Base-by-base conservation (phyloP, 495 filamentous ascomycete genomes). In the Sabuloglossum arenarium region DNA sequence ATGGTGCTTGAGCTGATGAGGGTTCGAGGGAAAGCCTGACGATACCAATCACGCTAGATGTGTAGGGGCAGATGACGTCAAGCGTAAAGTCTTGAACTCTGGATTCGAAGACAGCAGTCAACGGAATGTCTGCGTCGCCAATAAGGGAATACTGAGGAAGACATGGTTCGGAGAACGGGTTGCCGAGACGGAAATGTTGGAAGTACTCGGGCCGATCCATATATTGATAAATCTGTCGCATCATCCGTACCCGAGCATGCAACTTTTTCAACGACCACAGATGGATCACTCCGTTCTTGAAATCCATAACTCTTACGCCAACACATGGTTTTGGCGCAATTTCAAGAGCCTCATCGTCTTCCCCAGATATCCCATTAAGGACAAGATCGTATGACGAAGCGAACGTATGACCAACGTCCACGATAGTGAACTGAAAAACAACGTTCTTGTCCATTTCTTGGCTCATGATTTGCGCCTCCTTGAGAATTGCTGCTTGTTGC, bases 401-500 rank as follows among this genome's bases (percentile, higher is more conserved):
- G 64, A 89, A 78, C 49, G 81, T 79, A 61, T 97, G 89, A 1
- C 91, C 91, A 61, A 84, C 73, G 59, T 93, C 88, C 28, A 97
- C 78, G 56, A 97, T 79, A 19, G 87, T 83, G 65, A 95, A 97
- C 68, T 98, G 91, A 68, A 98, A 98, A 32, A 90, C 85, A 16
- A 95, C 83, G 60, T 80, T 80, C 69, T 95, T 91, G 61, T 91
- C 88, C 76, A 98, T 85, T 59, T 88, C 87, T 58, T 94, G 87
- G 69, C 93, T 96, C 85, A 98, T 90, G 52, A 98, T 80, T 65
- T 98, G 91, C 3, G 90, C 93, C 66, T 98, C 91, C 67, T 98
- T 98, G 42, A 97, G 68, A 34, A 79, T 79, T 12, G 84, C 79
- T 8, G 90, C 90, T 67, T 93, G 79, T 61, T 93, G 86, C 25